Evolutionary conservation across 164 flowering plant species (phyloP), one percentile per base, ranked within the genome.

Genomic region (Vitis labrusca): DNA sequence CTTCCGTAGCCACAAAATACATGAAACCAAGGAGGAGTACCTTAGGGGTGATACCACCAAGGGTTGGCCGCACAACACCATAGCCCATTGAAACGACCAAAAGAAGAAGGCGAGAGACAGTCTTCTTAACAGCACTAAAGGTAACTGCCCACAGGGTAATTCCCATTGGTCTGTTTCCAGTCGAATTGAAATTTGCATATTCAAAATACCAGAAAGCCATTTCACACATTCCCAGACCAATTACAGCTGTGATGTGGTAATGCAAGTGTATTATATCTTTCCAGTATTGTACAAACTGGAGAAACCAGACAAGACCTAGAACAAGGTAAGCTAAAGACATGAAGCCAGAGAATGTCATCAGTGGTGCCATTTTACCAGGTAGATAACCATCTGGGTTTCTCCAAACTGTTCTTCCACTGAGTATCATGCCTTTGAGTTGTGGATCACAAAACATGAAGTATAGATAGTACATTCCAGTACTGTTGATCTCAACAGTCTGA

Each of bases 171-270:
- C 98, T 82, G 70, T 71, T 81, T 59, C 98, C 97, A 72, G 94
- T 87, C 29, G 90, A 77, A 81, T 89, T 89, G 47, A 93, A 85
- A 71, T 89, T 91, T 52, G 90, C 79, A 83, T 88, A 93, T 63
- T 91, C 95, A 72, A 84, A 93, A 72, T 91, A 93, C 98, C 97
- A 93, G n/a, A 90, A 66, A 56, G 98, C 93, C 98, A 87, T 91
- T 78, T 93, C 98, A 78, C 86, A 87, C 98, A 93, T 93, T 32
- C 97, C 97, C 9, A 91, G 86, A 71, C 85, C 95, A 75, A 93
- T 91, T n/a, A 93, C 95, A 14, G 84, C 78, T 1, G 97, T 88
- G 23, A 93, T 89, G 74, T 86, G 87, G 74, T 82, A 82, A 63
- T 89, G 98, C 69, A 93, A 71, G 66, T 88, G 92, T 52, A 86